Percentiles rank a stretch among this genome's conserved stretches.
These are phyloP conservation scores for Dissophora ornata DNA, from an alignment of 192 early-diverging fungal species.

Conservation along the genomic window DNA sequence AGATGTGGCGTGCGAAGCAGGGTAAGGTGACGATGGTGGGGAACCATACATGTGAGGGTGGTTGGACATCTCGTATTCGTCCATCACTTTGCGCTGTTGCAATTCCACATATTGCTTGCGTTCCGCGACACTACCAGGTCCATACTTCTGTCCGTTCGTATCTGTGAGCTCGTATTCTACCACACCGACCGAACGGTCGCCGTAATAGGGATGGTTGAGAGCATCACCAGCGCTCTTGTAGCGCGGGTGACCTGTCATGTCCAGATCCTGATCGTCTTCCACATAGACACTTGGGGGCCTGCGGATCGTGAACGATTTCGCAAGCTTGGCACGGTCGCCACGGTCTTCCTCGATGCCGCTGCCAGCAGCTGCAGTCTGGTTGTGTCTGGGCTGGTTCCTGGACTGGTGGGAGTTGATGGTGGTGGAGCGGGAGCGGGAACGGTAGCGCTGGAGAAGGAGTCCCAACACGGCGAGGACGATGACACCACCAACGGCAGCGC, in stretches of 20 bases:
- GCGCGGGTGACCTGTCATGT: slow-evolving; percentile 48
- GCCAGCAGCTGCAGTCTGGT: slow-evolving; percentile 1
- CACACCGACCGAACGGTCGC: slow-evolving; percentile 24
- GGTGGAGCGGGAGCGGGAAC: slow-evolving; percentile 25
- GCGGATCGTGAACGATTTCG: slow-evolving; percentile 52
- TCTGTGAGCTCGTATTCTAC: slow-evolving; percentile 51
- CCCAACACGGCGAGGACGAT: slow-evolving; percentile 32
- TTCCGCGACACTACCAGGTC: slow-evolving; percentile 35
- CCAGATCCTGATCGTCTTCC: slow-evolving; percentile 42
- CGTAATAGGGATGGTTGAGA: slow-evolving; percentile 47
- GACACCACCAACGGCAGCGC: slow-evolving; percentile 39
- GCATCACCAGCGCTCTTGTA: slow-evolving; percentile 47
- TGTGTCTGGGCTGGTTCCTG: background rate
- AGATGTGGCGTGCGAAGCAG: slow-evolving; percentile 17
- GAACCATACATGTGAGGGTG: slow-evolving; percentile 32
- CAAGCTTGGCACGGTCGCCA: slow-evolving; percentile 38
- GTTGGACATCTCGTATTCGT: slow-evolving; percentile 55
- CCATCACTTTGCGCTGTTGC: slow-evolving; percentile 54
- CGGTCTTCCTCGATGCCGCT: slow-evolving; percentile 19
- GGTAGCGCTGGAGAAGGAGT: slow-evolving; percentile 30
- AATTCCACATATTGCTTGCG: slow-evolving; percentile 52
- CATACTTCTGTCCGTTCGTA: slow-evolving; percentile 40
- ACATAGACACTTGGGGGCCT: slow-evolving; percentile 40
- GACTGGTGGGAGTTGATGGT: background rate
- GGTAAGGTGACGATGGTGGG: slow-evolving; percentile 42